Evolutionary conservation across 2,329 filamentous ascomycete genomes (phyloP), one percentile per base, ranked within the genome.

Genomic region (Chaetomium sp.): DNA sequence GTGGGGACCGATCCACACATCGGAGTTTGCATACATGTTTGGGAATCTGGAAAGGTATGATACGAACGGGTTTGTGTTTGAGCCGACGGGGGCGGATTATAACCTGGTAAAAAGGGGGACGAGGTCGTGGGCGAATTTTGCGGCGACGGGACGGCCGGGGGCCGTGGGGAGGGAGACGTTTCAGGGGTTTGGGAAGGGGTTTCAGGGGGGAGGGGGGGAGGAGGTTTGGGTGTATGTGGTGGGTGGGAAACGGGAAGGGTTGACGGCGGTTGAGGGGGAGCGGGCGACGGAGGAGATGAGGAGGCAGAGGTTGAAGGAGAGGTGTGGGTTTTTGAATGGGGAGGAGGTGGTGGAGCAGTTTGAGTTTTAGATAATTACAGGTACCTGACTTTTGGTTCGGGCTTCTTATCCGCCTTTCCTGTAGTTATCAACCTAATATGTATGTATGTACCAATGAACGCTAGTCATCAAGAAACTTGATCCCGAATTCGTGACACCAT

Each of bases 11-110:
- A 36, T 49, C 9, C 52, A 54, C 52, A 49, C 52, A 3, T 32
- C 40, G 34, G 52, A 54, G 27, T 49, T 54, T 19, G 52, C 46
- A 33, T 54, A 54, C 46, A 34, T 54, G 34, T 54, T 54, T 35
- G 46, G 14, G 8, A 54, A 49, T 35, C 47, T 54, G 5, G 19
- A 40, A 19, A 38, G 35, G 5, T 54, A 49, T 27, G 14, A 49
- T 35, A 35, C 27, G 11, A 19, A 6, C 14, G 52, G 41, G 6
- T 34, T 44, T 12, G 46, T 46, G 4, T 49, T 49, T 27, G 10
- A 45, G 1, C 52, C 52, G 1, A 40, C 46, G 1, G 7, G 33
- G 0, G 40, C 14, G 5, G 52, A 54, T 5, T 40, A 45, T 27
- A 1, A 9, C 3, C 52, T 54, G 11, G 45, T 41, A 1, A 12